Conservation (phyloP, 192 early-diverging fungal genomes). For the Linnemannia schmuckeri region DNA sequence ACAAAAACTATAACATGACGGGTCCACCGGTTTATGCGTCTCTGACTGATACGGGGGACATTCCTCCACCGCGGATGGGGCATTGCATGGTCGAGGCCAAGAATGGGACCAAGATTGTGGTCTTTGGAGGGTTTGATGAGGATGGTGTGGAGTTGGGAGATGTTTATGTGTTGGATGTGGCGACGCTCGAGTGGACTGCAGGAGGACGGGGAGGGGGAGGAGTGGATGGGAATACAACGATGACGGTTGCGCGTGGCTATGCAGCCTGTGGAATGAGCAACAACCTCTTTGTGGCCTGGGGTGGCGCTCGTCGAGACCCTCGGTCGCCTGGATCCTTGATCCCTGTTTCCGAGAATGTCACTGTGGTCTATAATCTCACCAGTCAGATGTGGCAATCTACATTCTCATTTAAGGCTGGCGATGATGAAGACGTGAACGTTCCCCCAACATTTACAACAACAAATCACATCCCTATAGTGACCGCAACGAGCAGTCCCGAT, state of each 20-base stretch:
- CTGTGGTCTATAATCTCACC: conserved; percentile 23
- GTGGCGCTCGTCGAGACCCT: conserved; percentile 1
- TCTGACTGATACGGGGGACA: background rate
- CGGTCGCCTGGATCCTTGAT: background rate
- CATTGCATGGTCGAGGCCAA: conserved; percentile 24
- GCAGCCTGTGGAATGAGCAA: conserved; percentile 15
- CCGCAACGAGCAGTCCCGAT: background rate
- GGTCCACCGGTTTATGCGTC: background rate
- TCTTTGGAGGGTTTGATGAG: conserved; percentile 26
- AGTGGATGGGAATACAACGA: background rate
- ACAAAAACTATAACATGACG: background rate
- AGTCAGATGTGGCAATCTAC: conserved; percentile 6
- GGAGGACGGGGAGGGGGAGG: background rate
- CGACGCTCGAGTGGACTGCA: conserved; percentile 9
- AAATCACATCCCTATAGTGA: background rate
- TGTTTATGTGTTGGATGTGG: conserved; percentile 22
- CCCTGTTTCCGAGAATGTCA: background rate
- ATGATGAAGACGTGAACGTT: background rate
- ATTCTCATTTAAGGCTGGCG: background rate
- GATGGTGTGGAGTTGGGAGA: background rate
- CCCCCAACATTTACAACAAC: background rate
- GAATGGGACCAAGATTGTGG: conserved; percentile 11
- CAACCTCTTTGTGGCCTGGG: conserved; percentile 17
- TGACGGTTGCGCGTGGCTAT: background rate
- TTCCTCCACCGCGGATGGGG: conserved; percentile 11